phyloP scores from a whole-genome alignment of 1,284 basidiomycete genomes.

The Cryptococcus hybrid region DNA sequence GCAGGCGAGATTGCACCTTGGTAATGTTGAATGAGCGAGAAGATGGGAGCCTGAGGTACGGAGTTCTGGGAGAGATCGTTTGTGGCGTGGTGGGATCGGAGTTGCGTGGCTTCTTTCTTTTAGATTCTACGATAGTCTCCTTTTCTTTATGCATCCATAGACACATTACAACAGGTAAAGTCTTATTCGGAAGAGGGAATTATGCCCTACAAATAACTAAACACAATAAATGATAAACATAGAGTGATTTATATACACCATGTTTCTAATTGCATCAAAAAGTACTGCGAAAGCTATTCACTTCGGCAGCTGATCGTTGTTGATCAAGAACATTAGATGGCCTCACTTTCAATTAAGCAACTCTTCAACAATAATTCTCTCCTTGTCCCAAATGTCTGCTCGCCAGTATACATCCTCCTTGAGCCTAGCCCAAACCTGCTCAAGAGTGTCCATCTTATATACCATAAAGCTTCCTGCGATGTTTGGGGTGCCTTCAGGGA shows the following conservation, averaged over 20 bases:
- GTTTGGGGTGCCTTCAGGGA: slow-evolving; percentile 16
- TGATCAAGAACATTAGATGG: too few relatives aligned
- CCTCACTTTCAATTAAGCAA: slow-evolving; percentile 5
- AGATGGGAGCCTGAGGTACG: not conserved
- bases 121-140: too few relatives aligned
- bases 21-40: not conserved
- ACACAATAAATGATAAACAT: not conserved
- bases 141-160: not conserved
- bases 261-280: not conserved
- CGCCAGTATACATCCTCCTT: slow-evolving; percentile 36
- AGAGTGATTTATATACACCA: not conserved
- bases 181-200: too few relatives aligned
- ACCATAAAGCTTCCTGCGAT: slow-evolving; percentile 22
- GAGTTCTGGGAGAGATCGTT: not conserved
- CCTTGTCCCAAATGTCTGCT: slow-evolving; percentile 31
- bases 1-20: slow-evolving; percentile 16
- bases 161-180: not conserved
- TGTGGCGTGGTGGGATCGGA: too few relatives aligned
- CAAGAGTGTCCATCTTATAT: slow-evolving; percentile 15
- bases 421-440: slow-evolving; percentile 30
- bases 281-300: not conserved
- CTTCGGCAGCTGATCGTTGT: too few relatives aligned
- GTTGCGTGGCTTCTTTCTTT: too few relatives aligned
- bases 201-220: not conserved
- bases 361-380: slow-evolving; percentile 27